A percentile compares a stretch with the other conserved stretches of the same genome.
phyloP scores from a whole-genome alignment of 768 basidiomycete species.

The Termitomyces sp. region DNA sequence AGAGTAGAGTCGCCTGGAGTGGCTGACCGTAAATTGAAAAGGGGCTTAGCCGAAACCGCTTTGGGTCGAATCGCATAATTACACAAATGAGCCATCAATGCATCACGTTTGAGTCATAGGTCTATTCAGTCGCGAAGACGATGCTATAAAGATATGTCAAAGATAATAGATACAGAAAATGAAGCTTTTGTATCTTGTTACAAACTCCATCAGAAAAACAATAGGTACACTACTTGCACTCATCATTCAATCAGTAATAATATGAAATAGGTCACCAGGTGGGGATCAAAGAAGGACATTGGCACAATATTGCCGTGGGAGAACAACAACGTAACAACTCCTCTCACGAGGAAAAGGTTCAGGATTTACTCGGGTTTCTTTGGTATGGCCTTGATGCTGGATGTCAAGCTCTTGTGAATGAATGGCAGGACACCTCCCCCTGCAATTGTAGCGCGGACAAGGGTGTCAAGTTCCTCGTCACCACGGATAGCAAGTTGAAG shows the following conservation, averaged over 20 bases:
- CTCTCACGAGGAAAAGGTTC: neutral
- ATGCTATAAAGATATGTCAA: slow-evolving; percentile 15
- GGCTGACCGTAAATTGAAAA: neutral
- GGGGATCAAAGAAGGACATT: neutral
- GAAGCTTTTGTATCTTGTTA: slow-evolving; percentile 5
- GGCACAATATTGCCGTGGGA: neutral
- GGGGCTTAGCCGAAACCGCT: neutral
- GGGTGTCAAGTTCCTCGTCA: slow-evolving; percentile 94
- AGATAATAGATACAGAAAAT: slow-evolving; percentile 12
- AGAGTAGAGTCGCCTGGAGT: neutral
- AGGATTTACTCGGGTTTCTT: slow-evolving; percentile 38
- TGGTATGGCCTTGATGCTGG: slow-evolving; percentile 36
- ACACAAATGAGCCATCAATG: neutral
- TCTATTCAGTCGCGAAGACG: neutral
- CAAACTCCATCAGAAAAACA: neutral
- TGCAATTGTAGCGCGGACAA: slow-evolving; percentile 92
- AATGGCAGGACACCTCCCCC: slow-evolving; percentile 86
- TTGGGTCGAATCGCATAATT: neutral
- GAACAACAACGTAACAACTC: neutral
- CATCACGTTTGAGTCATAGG: neutral
- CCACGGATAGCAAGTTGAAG: slow-evolving; percentile 94
- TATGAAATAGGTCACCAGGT: neutral
- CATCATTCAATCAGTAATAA: slow-evolving; percentile 2
- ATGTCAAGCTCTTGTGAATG: slow-evolving; percentile 81
- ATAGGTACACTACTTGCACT: slow-evolving; percentile 6